A percentile compares a stretch with the other conserved stretches of the same genome.
Evolutionary conservation across 2,329 filamentous ascomycete genomes (phyloP).

Genomic region (Claviceps purpurea): DNA sequence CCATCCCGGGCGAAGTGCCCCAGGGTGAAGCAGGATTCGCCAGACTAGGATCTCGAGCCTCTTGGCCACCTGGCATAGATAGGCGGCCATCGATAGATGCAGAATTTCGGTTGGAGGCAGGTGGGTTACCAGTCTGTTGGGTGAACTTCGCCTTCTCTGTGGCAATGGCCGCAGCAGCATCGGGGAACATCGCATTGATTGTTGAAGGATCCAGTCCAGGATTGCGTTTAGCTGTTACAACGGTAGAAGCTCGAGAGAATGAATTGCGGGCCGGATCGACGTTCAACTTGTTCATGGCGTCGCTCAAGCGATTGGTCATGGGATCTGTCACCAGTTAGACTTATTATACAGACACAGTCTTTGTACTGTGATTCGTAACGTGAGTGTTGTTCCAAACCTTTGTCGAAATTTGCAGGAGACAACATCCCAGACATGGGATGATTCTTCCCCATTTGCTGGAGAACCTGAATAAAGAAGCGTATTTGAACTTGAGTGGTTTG

Average conservation of each 20-base stretch:
- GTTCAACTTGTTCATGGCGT: slow-evolving; percentile 91
- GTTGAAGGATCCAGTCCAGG: slow-evolving; percentile 87
- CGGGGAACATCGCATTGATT: slow-evolving; percentile 98
- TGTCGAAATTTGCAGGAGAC: slow-evolving; percentile 92
- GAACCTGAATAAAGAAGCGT: slow-evolving; percentile 95
- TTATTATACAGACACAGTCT: slow-evolving; percentile 6
- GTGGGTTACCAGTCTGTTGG: slow-evolving; percentile 81
- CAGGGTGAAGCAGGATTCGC: slow-evolving; percentile 53
- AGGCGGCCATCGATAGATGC: slow-evolving; percentile 61
- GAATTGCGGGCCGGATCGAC: slow-evolving; percentile 82
- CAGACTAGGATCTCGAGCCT: slow-evolving; percentile 16
- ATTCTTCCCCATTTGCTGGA: slow-evolving; percentile 98
- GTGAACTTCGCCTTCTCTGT: slow-evolving; percentile 97
- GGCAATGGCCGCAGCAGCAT: slow-evolving; percentile 94
- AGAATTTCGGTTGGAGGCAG: slow-evolving; percentile 88
- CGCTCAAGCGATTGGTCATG: slow-evolving; percentile 89
- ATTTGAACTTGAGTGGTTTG: slow-evolving; percentile 99
- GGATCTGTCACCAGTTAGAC: slow-evolving; percentile 48
- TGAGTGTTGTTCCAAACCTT: slow-evolving; percentile 44
- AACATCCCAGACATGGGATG: slow-evolving; percentile 94
- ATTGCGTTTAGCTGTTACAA: slow-evolving; percentile 67
- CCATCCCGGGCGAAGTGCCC: slow-evolving; percentile 41
- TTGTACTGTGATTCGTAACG: background rate
- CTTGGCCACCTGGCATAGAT: slow-evolving; percentile 51
- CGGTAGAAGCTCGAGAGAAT: slow-evolving; percentile 64